Conservation (phyloP, 1,139 yeast genomes). For the Saccharomyces hybrid region DNA sequence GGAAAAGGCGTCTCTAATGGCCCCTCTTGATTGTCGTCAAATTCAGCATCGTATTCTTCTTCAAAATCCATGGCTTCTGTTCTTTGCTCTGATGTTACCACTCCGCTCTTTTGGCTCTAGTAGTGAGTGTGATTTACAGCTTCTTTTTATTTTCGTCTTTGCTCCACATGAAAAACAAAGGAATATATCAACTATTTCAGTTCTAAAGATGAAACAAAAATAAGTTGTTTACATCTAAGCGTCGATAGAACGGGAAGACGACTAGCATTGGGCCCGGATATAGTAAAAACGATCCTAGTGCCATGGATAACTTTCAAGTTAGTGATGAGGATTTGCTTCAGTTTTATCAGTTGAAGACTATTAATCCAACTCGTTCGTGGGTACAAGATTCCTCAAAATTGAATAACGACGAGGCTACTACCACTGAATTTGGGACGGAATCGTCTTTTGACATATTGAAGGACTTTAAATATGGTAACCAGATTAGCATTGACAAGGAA, state of each 20-base stretch:
- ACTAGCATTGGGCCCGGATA: constrained; percentile 33
- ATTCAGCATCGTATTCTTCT: constrained; percentile 36
- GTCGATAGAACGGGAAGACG: neutral
- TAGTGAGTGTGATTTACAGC: constrained; percentile 48
- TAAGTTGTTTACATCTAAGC: neutral
- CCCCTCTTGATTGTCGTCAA: constrained; percentile 37
- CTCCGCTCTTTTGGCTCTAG: constrained; percentile 29
- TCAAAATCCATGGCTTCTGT: constrained; percentile 29
- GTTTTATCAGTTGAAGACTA: constrained; percentile 37
- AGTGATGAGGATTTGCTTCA: constrained; percentile 33
- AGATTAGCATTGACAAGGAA: constrained; percentile 17
- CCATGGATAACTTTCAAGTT: constrained; percentile 12
- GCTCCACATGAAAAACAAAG: constrained; percentile 31
- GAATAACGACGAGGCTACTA: constrained; percentile 8
- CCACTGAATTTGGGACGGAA: neutral
- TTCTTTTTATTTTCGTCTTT: constrained; percentile 36
- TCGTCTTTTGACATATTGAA: constrained; percentile 33
- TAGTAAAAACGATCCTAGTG: neutral
- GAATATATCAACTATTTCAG: neutral
- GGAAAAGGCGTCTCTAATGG: constrained; percentile 22
- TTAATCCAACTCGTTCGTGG: constrained; percentile 37
- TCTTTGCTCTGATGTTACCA: neutral
- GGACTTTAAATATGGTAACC: constrained; percentile 24
- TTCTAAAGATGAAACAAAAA: neutral
- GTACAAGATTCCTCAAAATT: constrained; percentile 30